These are phyloP conservation scores for Plasmodium relictum DNA, from an alignment of 169 alveolate genomes.

Conservation along the genomic window DNA sequence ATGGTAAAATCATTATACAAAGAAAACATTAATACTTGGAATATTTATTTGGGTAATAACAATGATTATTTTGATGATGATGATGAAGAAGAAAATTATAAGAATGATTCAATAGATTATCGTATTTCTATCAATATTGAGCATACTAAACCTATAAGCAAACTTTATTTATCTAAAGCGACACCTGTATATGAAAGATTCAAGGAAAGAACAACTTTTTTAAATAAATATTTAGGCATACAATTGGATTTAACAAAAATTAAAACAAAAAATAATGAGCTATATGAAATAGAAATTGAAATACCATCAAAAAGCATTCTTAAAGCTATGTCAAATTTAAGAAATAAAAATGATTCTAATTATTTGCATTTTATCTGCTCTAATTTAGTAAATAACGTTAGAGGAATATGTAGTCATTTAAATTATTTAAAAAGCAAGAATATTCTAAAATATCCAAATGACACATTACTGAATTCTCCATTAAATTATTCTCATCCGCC, in stretches of 20 bases:
- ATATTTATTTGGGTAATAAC: slow-evolving; percentile 59
- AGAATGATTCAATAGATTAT: slow-evolving; percentile 49
- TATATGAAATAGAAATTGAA: slow-evolving; percentile 74
- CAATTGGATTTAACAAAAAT: slow-evolving; percentile 72
- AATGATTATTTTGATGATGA: slow-evolving; percentile 63
- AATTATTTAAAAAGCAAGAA: slow-evolving; percentile 12
- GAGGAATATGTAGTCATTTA: slow-evolving; percentile 64
- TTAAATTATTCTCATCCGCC: slow-evolving; percentile 5
- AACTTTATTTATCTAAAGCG: slow-evolving; percentile 48
- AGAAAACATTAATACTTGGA: slow-evolving; percentile 69
- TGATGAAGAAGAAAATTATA: slow-evolving; percentile 18
- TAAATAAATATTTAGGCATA: slow-evolving; percentile 59
- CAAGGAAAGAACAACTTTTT: slow-evolving; percentile 61
- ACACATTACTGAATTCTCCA: background rate
- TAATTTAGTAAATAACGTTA: slow-evolving; percentile 48
- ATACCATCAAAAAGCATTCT: slow-evolving; percentile 62
- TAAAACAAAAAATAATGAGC: slow-evolving; percentile 30
- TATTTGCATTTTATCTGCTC: slow-evolving; percentile 74
- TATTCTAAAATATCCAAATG: slow-evolving; percentile 1
- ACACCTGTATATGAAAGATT: slow-evolving; percentile 68
- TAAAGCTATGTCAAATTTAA: slow-evolving; percentile 66
- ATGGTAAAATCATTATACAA: slow-evolving; percentile 44
- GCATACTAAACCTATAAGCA: slow-evolving; percentile 55
- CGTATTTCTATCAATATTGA: slow-evolving; percentile 69
- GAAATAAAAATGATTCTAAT: slow-evolving; percentile 75